phyloP scores from a whole-genome alignment of 805 yeast species.

The Candida dendrica region DNA sequence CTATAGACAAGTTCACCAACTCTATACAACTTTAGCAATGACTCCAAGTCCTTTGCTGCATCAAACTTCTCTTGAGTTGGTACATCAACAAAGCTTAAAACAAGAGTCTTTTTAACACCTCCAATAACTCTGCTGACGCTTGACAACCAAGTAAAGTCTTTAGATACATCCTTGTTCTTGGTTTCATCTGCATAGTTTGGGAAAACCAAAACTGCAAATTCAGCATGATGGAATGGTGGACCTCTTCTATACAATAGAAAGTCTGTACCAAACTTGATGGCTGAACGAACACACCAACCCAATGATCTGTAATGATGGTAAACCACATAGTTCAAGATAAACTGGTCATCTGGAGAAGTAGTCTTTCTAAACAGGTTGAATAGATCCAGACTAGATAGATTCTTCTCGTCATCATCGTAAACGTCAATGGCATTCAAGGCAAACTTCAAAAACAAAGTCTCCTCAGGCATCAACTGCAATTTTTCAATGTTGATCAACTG shows the following conservation, averaged over 20 bases:
- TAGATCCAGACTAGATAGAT: conserved; percentile 9
- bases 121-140: conserved; percentile 75
- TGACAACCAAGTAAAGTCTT: conserved; percentile 55
- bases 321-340: conserved; percentile 45
- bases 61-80: conserved; percentile 34
- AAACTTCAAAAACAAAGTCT: conserved; percentile 60
- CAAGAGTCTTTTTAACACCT: conserved; percentile 74
- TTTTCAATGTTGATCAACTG: conserved; percentile 19
- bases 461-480: conserved; percentile 69
- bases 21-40: conserved; percentile 35
- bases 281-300: conserved; percentile 94
- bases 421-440: conserved; percentile 46
- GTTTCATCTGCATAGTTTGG: conserved; percentile 28
- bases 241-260: conserved; percentile 79
- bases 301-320: conserved; percentile 82
- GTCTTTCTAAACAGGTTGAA: conserved; percentile 7
- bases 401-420: conserved; percentile 8
- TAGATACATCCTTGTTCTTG: conserved; percentile 18
- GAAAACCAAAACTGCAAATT: conserved; percentile 58
- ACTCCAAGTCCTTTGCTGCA: conserved; percentile 18
- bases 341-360: conserved; percentile 19
- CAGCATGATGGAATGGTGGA: conserved; percentile 94
- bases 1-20: conserved; percentile 63
- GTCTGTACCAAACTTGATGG: conserved; percentile 90
- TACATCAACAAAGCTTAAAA: conserved; percentile 57